Conservation (phyloP, 2,329 filamentous ascomycete species). For the Hymenoscyphus salicellus region DNA sequence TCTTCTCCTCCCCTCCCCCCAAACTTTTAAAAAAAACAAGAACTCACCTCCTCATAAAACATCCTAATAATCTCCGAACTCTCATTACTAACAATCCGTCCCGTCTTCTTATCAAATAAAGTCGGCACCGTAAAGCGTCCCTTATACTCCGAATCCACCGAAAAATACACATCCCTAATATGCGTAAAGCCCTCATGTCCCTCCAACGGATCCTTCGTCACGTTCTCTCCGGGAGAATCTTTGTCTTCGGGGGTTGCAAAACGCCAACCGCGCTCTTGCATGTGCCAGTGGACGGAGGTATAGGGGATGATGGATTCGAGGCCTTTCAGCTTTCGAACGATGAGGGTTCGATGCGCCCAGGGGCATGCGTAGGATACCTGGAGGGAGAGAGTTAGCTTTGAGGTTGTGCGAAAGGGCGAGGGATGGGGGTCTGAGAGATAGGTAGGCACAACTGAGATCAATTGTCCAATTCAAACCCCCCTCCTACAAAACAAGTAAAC, state of each 20-base stretch:
- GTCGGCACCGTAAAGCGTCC: slow-evolving; percentile 69
- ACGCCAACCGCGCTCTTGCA: slow-evolving; percentile 65
- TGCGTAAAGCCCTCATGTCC: slow-evolving; percentile 64
- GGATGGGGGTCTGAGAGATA: too few relatives aligned
- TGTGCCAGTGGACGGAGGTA: slow-evolving; percentile 53
- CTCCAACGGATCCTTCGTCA: slow-evolving; percentile 60
- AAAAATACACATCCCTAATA: slow-evolving; percentile 65
- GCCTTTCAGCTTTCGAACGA: slow-evolving; percentile 86
- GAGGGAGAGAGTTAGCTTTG: not conserved
- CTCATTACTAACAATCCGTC: slow-evolving; percentile 78
- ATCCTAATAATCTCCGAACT: slow-evolving; percentile 81
- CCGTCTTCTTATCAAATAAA: slow-evolving; percentile 62
- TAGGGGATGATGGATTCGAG: slow-evolving; percentile 75
- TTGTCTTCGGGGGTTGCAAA: slow-evolving; percentile 59
- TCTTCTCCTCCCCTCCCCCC: too few relatives aligned
- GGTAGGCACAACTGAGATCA: too few relatives aligned
- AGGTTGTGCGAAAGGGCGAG: not conserved
- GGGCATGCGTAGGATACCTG: slow-evolving; percentile 50
- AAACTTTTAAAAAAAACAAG: slow-evolving; percentile 6
- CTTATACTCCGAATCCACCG: slow-evolving; percentile 60
- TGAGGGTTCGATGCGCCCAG: slow-evolving; percentile 80
- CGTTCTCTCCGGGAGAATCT: slow-evolving; percentile 57
- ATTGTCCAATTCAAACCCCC: too few relatives aligned
- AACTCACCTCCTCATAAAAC: slow-evolving; percentile 71
- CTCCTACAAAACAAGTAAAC: too few relatives aligned